Percentiles rank a stretch among this genome's conserved stretches.
These are phyloP conservation scores for Silene latifolia DNA, from an alignment of 148 eudicot species.

Conservation along the genomic window DNA sequence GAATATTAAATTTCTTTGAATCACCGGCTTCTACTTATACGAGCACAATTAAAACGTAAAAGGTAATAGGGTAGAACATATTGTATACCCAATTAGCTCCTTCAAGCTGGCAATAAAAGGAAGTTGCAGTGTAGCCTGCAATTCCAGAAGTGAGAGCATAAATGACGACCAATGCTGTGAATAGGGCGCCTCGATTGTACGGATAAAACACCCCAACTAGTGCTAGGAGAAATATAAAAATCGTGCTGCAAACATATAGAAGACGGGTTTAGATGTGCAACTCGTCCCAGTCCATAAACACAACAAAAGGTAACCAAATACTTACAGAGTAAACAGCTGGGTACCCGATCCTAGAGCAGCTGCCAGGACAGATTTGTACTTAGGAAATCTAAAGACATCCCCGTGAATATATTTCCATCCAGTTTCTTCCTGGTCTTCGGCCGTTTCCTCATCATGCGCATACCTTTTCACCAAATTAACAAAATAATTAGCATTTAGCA, in stretches of 20 bases:
- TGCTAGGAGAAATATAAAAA: conserved; percentile 36
- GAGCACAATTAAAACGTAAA: not conserved
- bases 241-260: conserved; percentile 21
- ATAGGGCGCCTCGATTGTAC: conserved; percentile 35
- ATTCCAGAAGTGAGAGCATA: conserved; percentile 42
- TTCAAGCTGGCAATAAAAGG: conserved; percentile 38
- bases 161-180: conserved; percentile 37
- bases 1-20: not conserved
- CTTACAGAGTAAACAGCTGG: conserved; percentile 82
- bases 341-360: conserved; percentile 83
- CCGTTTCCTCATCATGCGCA: conserved; percentile 81
- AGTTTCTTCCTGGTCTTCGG: conserved; percentile 83
- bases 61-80: not conserved
- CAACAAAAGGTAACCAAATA: not conserved
- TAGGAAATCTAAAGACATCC: conserved; percentile 74
- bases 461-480: conserved; percentile 38
- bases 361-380: conserved; percentile 63
- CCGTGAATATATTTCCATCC: conserved; percentile 91
- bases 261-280: conserved; percentile 3
- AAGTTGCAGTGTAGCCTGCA: conserved; percentile 39
- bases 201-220: conserved; percentile 39
- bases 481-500: not conserved
- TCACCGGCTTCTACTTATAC: not conserved
- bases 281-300: not conserved
- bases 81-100: conserved; percentile 35